Base-by-base conservation (phyloP, 768 basidiomycete genomes). In the Tylopilus sp. region DNA sequence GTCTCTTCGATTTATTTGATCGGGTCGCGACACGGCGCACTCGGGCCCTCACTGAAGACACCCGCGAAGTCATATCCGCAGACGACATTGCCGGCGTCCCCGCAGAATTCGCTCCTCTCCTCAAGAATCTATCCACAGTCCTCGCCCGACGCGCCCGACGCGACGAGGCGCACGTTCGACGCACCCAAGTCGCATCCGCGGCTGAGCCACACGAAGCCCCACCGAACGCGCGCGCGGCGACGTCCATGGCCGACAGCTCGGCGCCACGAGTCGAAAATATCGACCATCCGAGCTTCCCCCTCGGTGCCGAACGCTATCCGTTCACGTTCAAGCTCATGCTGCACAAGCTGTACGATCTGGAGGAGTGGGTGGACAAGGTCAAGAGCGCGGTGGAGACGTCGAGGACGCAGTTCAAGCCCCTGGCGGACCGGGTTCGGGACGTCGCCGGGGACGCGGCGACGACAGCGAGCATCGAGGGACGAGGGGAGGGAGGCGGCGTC, bases 261-360 rank as follows among this genome's bases (percentile, higher is more conserved):
- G 46, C 31, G 43, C 25, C 29, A 53, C 53, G 22, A 12, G 45
- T 25, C 37, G 48, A 61, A 42, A 65, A 66, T 2, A 36, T 50
- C 13, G 67, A 70, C 42, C 73, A 61, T 1, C 71, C 69, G 3
- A 70, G 71, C 33, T 83, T 83, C 53, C 78, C 78, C 6, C 63
- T 77, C 6, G 58, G 31, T 0, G 8, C 8, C 37, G 54, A 59
- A 56, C 68, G 71, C 46, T 82, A 79, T 59, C 74, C 74, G 17
- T 86, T 86, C 69, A 85, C 80, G 30, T 86, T 86, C 74, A 81
- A 78, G 60, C 73, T 82, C 60, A 86, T 84, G 82, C 65, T 85
- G 52, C 82, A 86, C 71, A 80, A 83, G 63, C 72, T 86, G 12
- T 86, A 86, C 66, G 73, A 78, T 22, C 44, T 79, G 48, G 79